phyloP scores from a whole-genome alignment of 352 stramenopile species.

The Globisporangium radiosum region DNA sequence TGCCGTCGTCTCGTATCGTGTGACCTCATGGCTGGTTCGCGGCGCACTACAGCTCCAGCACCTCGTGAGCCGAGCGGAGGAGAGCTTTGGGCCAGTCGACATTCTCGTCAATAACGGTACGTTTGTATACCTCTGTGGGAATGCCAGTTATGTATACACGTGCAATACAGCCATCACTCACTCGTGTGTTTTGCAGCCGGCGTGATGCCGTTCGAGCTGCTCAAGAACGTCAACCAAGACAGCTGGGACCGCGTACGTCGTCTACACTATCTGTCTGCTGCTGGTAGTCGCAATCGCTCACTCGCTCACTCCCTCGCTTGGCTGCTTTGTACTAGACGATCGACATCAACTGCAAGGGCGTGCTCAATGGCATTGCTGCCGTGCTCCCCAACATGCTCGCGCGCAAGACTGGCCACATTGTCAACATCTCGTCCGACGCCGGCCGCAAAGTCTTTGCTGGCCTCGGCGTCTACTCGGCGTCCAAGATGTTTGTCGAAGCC shows the following conservation, averaged over 20 bases:
- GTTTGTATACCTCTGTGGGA: neutral
- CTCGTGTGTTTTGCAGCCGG: conserved; percentile 37
- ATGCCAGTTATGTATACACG: neutral
- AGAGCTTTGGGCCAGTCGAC: conserved; percentile 65
- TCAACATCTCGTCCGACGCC: conserved; percentile 86
- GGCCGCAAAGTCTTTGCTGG: conserved; percentile 75
- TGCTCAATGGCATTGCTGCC: conserved; percentile 81
- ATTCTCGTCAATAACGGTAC: conserved; percentile 88
- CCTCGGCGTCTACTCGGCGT: conserved; percentile 86
- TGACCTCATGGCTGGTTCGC: neutral
- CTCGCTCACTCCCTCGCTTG: neutral
- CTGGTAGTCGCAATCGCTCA: neutral
- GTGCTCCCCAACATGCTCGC: conserved; percentile 70
- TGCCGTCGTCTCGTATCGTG: neutral
- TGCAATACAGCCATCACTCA: neutral
- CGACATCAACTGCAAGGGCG: conserved; percentile 92
- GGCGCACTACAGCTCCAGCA: conserved; percentile 28
- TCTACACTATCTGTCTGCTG: neutral
- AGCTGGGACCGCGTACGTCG: conserved; percentile 70
- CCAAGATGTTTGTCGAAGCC: conserved; percentile 91
- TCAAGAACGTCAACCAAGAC: conserved; percentile 88
- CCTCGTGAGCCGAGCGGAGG: conserved; percentile 52
- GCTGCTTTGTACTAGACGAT: conserved; percentile 40
- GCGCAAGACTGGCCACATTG: conserved; percentile 72
- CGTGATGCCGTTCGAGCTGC: conserved; percentile 90